Evolutionary conservation across 2,329 filamentous ascomycete genomes (phyloP), one percentile per base, ranked within the genome.

Genomic region (Aspergillus costaricaensis): DNA sequence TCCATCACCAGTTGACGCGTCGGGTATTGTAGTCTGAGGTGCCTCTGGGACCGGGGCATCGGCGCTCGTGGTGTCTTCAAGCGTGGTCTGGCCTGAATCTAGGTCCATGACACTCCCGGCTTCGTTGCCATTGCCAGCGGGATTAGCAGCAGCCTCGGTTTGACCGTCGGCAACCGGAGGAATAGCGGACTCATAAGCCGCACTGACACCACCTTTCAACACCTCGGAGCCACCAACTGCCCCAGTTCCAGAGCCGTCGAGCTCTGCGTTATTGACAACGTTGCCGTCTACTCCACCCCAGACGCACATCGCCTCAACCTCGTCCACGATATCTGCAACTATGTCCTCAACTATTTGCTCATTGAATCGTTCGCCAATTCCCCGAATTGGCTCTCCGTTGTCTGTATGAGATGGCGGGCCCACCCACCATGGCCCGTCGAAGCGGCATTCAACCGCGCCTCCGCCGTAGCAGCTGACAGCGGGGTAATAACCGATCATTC

Each of bases 291-390:
- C 66, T 27, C 70, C 72, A n/a, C 76, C 74, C 72, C 75, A 88
- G 87, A 96, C 78, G 91, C 95, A 79, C 72, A 76, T 74, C 9
- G 77, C 76, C 59, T 96, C 92, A 52, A 96, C 91, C 77, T 99
- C 95, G 71, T 99, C 95, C 32, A 98, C 83, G 56, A 99, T 85
- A 75, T 99, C 95, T 74, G 92, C 96, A 30, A 96, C 85, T 23
- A 97, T 83, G 70, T 99, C 95, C 78, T 99, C 95, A 14, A 90
- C 92, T 62, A 99, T 93, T 79, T 98, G 94, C 73, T 99, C 93
- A 61, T 88, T 86, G 76, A 92, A 98, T 32, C 95, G 86, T 63
- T 96, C 91, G 7, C 86, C 85, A 21, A 96, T 81, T 0, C 91
- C 81, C 36, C 86, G 83, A 19, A 76, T 70, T 30, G 77, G 75